Conservation (phyloP, 2,329 filamentous ascomycete genomes). For the Phialocephala sp. region DNA sequence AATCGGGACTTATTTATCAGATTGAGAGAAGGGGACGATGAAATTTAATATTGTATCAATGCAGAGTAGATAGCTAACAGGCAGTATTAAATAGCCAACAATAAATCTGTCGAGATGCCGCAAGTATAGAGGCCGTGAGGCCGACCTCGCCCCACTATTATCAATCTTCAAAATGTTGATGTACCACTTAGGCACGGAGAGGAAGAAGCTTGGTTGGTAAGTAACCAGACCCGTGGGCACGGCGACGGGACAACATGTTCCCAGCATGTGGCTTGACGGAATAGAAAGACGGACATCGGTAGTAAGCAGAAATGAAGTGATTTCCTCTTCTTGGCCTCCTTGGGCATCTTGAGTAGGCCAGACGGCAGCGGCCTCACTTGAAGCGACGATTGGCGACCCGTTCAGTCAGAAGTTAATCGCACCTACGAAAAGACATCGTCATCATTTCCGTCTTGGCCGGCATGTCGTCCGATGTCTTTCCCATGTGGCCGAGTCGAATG, state of each 20-base stretch:
- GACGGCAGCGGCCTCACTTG: neutral
- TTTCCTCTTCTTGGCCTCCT: neutral
- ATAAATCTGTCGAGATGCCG: neutral
- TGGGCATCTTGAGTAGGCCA: neutral
- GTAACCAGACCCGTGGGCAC: neutral
- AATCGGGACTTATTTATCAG: neutral
- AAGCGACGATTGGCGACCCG: constrained; percentile 4
- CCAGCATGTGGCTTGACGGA: neutral
- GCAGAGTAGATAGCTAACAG: neutral
- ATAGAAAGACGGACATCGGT: neutral
- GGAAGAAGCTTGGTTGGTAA: neutral
- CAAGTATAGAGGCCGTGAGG: neutral
- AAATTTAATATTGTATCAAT: neutral
- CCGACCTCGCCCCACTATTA: neutral
- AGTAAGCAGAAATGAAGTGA: neutral
- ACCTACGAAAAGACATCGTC: neutral
- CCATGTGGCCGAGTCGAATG: neutral
- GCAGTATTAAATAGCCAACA: neutral
- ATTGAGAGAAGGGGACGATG: neutral
- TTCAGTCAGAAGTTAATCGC: constrained; percentile 2
- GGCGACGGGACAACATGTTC: neutral
- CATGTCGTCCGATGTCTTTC: neutral
- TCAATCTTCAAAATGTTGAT: neutral
- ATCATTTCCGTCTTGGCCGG: neutral
- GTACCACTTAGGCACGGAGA: neutral